A percentile compares a stretch with the other conserved stretches of the same genome.
These are phyloP conservation scores for Diutina neorugosa DNA, from an alignment of 1,139 yeast genomes.

Conservation along the genomic window DNA sequence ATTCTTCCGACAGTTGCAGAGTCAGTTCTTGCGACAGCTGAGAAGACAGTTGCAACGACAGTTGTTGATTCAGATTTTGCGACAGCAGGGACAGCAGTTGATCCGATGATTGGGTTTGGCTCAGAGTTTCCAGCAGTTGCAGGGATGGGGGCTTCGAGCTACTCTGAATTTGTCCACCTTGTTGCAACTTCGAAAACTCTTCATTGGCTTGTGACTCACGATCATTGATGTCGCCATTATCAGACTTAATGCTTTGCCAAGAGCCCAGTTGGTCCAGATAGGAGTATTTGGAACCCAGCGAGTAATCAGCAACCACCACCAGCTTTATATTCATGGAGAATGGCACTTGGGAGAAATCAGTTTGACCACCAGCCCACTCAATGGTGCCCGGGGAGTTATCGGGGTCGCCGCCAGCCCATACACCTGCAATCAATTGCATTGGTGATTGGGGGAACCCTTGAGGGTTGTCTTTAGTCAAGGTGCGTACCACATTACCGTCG, in stretches of 20 bases:
- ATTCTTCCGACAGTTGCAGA: not conserved
- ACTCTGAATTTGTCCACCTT: not conserved
- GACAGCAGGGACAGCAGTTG: not conserved
- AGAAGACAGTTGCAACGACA: not conserved
- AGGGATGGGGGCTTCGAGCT: not conserved
- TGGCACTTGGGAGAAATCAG: constrained; percentile 56
- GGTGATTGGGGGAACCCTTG: constrained; percentile 73
- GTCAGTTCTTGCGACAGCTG: not conserved
- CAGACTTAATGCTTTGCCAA: constrained; percentile 58
- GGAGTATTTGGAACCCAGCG: constrained; percentile 56
- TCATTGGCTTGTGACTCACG: constrained; percentile 13
- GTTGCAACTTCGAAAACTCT: constrained; percentile 14
- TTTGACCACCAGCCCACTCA: constrained; percentile 78
- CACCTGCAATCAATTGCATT: constrained; percentile 56
- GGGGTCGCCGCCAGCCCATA: constrained; percentile 80
- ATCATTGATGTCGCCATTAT: constrained; percentile 31
- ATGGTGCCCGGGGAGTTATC: constrained; percentile 56
- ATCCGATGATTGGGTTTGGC: not conserved
- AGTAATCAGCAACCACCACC: constrained; percentile 61
- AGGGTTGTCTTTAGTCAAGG: constrained; percentile 35
- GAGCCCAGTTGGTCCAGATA: constrained; percentile 33
- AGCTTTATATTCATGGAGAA: constrained; percentile 55
- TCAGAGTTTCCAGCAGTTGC: not conserved
- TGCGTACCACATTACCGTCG: constrained; percentile 51
- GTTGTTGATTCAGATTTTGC: too few species aligned